Evolutionary conservation across 768 basidiomycete species (phyloP).

Genomic region (Amanita phalloides): DNA sequence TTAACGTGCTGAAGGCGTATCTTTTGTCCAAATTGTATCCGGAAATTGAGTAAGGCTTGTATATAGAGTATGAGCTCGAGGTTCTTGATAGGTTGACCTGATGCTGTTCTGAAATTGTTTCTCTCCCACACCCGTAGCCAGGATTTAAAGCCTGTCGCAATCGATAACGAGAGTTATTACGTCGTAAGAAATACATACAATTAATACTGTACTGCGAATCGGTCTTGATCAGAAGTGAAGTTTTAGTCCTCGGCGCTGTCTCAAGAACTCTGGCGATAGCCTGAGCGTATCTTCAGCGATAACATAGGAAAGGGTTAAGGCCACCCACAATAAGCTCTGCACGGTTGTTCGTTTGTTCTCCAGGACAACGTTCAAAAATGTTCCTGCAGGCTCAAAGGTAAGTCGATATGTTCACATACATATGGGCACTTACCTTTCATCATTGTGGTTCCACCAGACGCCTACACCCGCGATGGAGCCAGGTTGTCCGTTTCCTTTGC

Average conservation of each 20-base stretch:
- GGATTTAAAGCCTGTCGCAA: constrained; percentile 41
- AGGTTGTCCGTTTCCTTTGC: constrained; percentile 65
- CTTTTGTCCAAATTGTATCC: constrained; percentile 38
- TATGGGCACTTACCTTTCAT: constrained; percentile 38
- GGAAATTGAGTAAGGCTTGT: constrained; percentile 44
- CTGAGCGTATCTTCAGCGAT: constrained; percentile 25
- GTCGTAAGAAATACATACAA: constrained; percentile 33
- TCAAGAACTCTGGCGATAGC: constrained; percentile 80
- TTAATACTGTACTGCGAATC: constrained; percentile 81
- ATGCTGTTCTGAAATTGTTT: constrained; percentile 37
- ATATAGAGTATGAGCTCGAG: constrained; percentile 60
- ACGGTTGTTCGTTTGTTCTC: constrained; percentile 77
- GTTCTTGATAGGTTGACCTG: constrained; percentile 62
- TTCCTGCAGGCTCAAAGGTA: constrained; percentile 40
- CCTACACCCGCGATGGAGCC: constrained; percentile 73
- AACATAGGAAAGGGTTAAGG: not conserved
- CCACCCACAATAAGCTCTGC: constrained; percentile 74
- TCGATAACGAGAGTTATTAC: not conserved
- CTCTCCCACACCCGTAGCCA: constrained; percentile 65
- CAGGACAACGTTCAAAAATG: constrained; percentile 72
- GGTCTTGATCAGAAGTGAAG: constrained; percentile 63
- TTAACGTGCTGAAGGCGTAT: constrained; percentile 64
- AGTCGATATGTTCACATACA: not conserved
- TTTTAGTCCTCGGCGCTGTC: constrained; percentile 43
- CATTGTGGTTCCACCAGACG: constrained; percentile 75